Conservation (phyloP, 192 early-diverging fungal species). For the Backusella morwellensis region DNA sequence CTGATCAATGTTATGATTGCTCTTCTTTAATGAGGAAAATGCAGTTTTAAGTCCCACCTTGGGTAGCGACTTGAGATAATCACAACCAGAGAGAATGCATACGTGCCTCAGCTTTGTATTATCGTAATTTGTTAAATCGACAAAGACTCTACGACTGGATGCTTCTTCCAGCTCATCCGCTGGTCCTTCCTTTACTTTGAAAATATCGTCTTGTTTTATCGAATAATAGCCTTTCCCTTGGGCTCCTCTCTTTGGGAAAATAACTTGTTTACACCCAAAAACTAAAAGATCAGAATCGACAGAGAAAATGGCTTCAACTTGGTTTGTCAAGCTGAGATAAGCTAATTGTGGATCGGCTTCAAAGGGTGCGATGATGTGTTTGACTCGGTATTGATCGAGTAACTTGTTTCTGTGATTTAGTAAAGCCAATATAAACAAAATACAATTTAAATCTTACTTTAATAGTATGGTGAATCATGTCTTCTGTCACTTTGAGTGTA, state of each 20-base stretch:
- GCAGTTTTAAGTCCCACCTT: slow-evolving; percentile 91
- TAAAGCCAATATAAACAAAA: not conserved
- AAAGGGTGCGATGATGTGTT: slow-evolving; percentile 90
- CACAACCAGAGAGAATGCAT: slow-evolving; percentile 96
- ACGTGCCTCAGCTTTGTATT: slow-evolving; percentile 71
- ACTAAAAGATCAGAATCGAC: slow-evolving; percentile 96
- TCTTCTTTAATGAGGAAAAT: slow-evolving; percentile 46
- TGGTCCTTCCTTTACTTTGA: slow-evolving; percentile 47
- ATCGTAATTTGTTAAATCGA: slow-evolving; percentile 45
- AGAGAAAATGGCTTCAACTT: slow-evolving; percentile 81
- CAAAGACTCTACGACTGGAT: not conserved
- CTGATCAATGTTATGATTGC: slow-evolving; percentile 39
- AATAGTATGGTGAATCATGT: not conserved
- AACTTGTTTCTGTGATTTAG: slow-evolving; percentile 34
- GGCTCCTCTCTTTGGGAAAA: slow-evolving; percentile 78
- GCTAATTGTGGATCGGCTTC: slow-evolving; percentile 98
- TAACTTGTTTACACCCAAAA: slow-evolving; percentile 83
- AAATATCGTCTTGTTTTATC: slow-evolving; percentile 47
- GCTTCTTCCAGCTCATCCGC: not conserved
- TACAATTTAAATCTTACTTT: not conserved
- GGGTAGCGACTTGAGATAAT: slow-evolving; percentile 83
- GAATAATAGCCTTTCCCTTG: slow-evolving; percentile 72
- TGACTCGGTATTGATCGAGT: slow-evolving; percentile 58
- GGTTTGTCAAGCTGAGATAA: slow-evolving; percentile 67
- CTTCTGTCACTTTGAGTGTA: not conserved